Percentiles rank a stretch among this genome's conserved stretches.
Conservation (phyloP, 2,329 filamentous ascomycete species). For the Coniella vitis region DNA sequence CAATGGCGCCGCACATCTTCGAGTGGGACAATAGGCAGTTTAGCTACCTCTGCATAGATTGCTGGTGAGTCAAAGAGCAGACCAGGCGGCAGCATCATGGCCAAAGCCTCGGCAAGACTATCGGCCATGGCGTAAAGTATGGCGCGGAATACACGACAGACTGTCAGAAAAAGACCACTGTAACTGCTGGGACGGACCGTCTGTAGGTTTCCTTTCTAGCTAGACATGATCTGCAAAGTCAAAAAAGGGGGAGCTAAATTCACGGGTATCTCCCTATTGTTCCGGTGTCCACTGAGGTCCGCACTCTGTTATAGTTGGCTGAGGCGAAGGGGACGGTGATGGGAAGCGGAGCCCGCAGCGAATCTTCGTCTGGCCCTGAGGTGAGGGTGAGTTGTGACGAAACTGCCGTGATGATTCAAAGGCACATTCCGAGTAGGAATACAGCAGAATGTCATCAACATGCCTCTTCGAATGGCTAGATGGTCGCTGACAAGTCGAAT, state of each 20-base stretch:
- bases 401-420: background rate
- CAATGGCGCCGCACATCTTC: conserved; percentile 51
- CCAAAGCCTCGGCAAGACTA: conserved; percentile 21
- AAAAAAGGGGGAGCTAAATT: background rate
- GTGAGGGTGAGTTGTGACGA: background rate
- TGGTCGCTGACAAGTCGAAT: background rate
- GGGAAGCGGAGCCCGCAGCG: background rate
- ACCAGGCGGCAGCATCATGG: conserved; percentile 49
- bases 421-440: conserved; percentile 4
- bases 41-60: conserved; percentile 49
- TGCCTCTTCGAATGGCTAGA: conserved; percentile 6
- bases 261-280: background rate
- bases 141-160: background rate
- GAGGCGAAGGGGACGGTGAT: background rate
- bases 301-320: background rate
- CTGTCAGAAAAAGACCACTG: background rate
- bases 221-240: conserved; percentile 10
- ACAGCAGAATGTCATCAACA: conserved; percentile 6
- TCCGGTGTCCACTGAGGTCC: background rate
- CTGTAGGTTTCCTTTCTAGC: background rate
- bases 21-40: conserved; percentile 40
- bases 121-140: conserved; percentile 8
- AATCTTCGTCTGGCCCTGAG: background rate
- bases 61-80: conserved; percentile 47
- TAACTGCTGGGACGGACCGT: conserved; percentile 7